Conservation (phyloP, 2,329 filamentous ascomycete species). For the Sarocladium strictum region DNA sequence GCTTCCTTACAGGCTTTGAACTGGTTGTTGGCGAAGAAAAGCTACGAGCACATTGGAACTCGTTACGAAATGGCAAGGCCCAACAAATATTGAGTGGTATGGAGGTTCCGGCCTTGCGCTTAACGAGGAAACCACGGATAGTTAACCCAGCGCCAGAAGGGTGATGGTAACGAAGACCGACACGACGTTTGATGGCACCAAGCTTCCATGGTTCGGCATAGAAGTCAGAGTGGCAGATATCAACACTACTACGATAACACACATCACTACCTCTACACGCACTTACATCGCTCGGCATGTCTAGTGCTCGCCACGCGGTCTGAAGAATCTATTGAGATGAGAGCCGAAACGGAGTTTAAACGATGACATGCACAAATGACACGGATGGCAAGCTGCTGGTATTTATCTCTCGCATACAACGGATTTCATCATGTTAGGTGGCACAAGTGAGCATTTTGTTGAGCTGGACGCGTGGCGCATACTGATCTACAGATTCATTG, state of each 20-base stretch:
- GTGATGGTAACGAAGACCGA: not conserved
- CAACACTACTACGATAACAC: no score
- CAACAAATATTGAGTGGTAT: slow-evolving; percentile 7
- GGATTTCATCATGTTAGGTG: not conserved
- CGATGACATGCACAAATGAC: no score
- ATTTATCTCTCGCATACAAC: not conserved
- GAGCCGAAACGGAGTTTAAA: no score
- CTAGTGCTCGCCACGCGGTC: no score
- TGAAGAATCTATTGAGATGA: no score
- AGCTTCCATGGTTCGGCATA: no score
- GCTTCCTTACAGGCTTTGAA: slow-evolving; percentile 80
- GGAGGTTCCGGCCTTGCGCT: slow-evolving; percentile 1
- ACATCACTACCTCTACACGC: no score
- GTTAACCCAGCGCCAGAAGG: slow-evolving; percentile 7
- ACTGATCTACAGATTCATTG: not conserved
- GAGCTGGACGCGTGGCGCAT: not conserved
- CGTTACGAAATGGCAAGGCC: slow-evolving; percentile 21
- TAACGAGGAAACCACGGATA: slow-evolving; percentile 1
- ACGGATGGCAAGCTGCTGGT: no score
- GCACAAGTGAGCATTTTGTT: not conserved
- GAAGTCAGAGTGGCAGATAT: no score
- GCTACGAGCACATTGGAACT: slow-evolving; percentile 27
- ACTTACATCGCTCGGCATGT: no score
- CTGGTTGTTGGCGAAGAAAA: slow-evolving; percentile 47
- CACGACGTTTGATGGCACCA: not conserved